Percentiles rank a stretch among this genome's conserved stretches.
Conservation (phyloP, 129 eudicot genomes). For the Sambucus nigra region DNA sequence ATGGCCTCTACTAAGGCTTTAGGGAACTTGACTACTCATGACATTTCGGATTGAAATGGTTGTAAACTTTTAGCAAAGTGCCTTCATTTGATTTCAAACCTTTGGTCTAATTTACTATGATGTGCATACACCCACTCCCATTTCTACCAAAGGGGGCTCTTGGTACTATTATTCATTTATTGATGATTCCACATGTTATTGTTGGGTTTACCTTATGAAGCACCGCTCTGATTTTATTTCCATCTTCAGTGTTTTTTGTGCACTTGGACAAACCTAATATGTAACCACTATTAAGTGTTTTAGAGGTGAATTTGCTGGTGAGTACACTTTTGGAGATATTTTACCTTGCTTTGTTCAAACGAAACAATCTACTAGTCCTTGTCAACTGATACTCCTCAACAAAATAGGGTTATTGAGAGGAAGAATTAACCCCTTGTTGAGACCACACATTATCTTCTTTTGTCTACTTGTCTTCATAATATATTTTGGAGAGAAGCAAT, state of each 20-base stretch:
- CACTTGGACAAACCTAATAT: no score
- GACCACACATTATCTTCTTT: background rate
- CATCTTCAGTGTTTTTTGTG: background rate
- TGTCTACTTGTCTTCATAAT: background rate
- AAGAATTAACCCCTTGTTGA: slow-evolving; percentile 4
- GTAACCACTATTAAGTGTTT: no score
- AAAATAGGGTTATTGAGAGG: slow-evolving; percentile 1
- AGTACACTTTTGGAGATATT: background rate
- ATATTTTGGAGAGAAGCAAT: background rate
- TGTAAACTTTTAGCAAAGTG: background rate
- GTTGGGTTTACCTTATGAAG: slow-evolving; percentile 1
- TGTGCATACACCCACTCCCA: background rate
- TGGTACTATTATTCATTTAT: background rate
- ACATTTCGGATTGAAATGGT: background rate
- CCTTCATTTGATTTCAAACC: background rate
- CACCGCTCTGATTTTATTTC: background rate
- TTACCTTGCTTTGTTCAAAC: background rate
- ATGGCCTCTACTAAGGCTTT: no score
- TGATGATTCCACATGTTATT: background rate
- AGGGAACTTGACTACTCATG: no score
- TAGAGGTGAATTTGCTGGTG: background rate
- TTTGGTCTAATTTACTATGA: background rate
- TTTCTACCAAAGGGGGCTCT: background rate
- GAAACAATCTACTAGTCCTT: no score
- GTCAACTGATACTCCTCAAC: background rate